Evolutionary conservation across 768 basidiomycete genomes (phyloP), one percentile per base, ranked within the genome.

Genomic region (Chalciporus piperatus): DNA sequence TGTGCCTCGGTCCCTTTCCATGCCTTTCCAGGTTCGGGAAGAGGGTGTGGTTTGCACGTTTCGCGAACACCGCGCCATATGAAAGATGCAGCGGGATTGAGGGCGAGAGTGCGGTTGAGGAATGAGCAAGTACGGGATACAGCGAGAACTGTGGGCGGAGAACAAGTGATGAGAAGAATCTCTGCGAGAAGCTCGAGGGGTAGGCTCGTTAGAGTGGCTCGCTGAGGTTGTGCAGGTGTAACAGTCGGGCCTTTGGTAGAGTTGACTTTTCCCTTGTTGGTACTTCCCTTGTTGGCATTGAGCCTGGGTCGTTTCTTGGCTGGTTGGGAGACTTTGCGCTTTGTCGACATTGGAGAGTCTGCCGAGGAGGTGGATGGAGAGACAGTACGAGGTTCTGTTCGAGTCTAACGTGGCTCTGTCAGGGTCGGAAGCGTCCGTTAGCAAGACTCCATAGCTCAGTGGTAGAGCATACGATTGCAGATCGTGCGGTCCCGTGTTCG

Each of bases 141-240:
- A 2, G 85, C 74, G 33, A 88, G 74, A 12, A 87, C 69, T 52
- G 83, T 80, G 44, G 72, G 72, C 1, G 83, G 76, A 0, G 82
- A 85, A 5, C 66, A 53, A 0, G 79, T 78, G 45, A 70, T 68
- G 7, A 79, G 63, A 17, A 88, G 75, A 43, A 88, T 76, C 58
- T 86, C 85, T 4, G 81, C 78, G 6, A 87, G 62, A 13, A 89
- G 70, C 58, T 89, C 87, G 37, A 84, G 61, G 11, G 87, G 87
- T 4, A 88, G 63, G 2, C 13, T 42, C 11, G 66, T 56, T 19
- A 68, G 39, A 3, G 50, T 48, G 30, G 32, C 10, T 32, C 42
- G 45, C 10, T 46, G 2, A 27, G 33, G 30, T 6, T 10, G 30
- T 12, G 30, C 5, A 10, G 30, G 30, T 9, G 30, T n/a, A n/a